Conservation (phyloP, 257 asterid species). For the Perilla frutescens region DNA sequence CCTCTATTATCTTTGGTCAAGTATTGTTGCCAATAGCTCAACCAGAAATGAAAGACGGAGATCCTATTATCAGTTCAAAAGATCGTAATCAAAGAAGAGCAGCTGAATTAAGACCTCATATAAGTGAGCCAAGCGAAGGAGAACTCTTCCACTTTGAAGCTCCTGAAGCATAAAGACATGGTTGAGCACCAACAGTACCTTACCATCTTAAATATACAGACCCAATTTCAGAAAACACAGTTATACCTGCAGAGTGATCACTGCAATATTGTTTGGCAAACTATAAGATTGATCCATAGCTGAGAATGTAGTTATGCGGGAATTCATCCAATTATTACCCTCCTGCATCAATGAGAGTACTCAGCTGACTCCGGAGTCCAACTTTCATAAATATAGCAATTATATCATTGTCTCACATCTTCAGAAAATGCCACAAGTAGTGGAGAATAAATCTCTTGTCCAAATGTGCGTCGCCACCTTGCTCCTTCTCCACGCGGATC, state of each 20-base stretch:
- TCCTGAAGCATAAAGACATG: conserved; percentile 54
- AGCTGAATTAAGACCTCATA: conserved; percentile 62
- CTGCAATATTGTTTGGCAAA: conserved; percentile 71
- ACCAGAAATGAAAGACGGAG: not conserved
- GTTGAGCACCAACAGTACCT: conserved; percentile 11
- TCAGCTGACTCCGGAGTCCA: conserved; percentile 18
- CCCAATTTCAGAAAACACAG: conserved; percentile 8
- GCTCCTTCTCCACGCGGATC: conserved; percentile 85
- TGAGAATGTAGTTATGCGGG: conserved; percentile 66
- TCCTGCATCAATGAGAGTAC: conserved; percentile 50
- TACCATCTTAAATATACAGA: not conserved
- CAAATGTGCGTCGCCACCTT: conserved; percentile 81
- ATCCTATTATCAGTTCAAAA: conserved; percentile 15
- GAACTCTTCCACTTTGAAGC: conserved; percentile 67
- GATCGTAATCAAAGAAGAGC: conserved; percentile 13
- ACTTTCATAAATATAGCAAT: conserved; percentile 10
- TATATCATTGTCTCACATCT: conserved; percentile 51
- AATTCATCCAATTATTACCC: conserved; percentile 57
- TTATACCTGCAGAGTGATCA: conserved; percentile 75
- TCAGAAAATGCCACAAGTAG: conserved; percentile 77
- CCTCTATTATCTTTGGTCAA: not conserved
- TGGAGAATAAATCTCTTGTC: conserved; percentile 83
- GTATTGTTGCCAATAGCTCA: conserved; percentile 4
- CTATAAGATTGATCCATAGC: conserved; percentile 73
- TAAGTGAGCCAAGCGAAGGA: conserved; percentile 83